Base-by-base conservation (phyloP, 2,329 filamentous ascomycete species). In the Botrytis galanthina region DNA sequence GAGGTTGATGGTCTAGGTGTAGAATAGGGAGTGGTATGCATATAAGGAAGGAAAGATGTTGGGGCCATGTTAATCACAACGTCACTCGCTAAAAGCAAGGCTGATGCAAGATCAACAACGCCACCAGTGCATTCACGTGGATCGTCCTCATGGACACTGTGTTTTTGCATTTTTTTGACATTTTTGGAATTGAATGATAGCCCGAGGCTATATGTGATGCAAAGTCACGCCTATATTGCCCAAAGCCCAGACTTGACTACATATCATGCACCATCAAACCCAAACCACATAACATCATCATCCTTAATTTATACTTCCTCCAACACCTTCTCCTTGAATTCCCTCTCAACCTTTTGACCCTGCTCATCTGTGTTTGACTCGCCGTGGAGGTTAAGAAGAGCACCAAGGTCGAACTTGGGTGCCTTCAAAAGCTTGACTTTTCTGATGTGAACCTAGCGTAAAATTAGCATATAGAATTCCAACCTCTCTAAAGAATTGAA, bases 371-470 rank as follows among this genome's bases (percentile, higher is more conserved):
- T 95, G 83, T 90, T 92, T 77, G 95, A 97, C 90, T 99, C 96
- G 87, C 96, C 96, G 89, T 99, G 96, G 82, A 99, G 92, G 85
- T 92, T 92, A 86, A 99, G 92, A 81, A 99, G 91, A 81, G 93
- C 92, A 86, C 96, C 96, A 79, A 99, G 92, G 84, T 99, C 96
- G 89, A 99, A 98, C 90, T 99, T 99, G 84, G 96, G 96, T 79
- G 92, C 86, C 92, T 99, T 99, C 81, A 99, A 89, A 81, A 99
- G 93, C 92, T 99, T 99, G 83, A 99, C 95, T 91, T 99, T 99
- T 87, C 96, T 95, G 87, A 99, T 97, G 90, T 99, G 96, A 83
- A 98, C 95, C 95, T 98, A 81, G 16, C 77, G 35, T 35, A n/a
- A 76, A 74, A 78, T 86, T 79, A 86, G 82, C 62, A 78, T 75